phyloP scores from a whole-genome alignment of 2,329 filamentous ascomycete genomes.

The Myriosclerotinia duriaeana region DNA sequence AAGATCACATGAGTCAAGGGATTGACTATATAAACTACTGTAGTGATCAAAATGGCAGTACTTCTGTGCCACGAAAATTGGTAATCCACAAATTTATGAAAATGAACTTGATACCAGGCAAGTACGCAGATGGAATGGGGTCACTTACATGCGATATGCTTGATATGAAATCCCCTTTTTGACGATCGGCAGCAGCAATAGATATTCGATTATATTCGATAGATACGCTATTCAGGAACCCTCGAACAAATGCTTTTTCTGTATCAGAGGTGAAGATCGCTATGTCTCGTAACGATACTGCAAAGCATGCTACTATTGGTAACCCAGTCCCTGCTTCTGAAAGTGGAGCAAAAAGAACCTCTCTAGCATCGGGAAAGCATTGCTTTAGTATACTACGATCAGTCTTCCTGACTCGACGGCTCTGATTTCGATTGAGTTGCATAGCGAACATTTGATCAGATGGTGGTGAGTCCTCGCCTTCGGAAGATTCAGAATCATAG shows the following conservation, averaged over 20 bases:
- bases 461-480: not conserved
- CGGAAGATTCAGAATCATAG: slow-evolving; percentile 20
- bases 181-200: slow-evolving; percentile 47
- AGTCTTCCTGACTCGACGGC: not conserved
- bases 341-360: slow-evolving; percentile 43
- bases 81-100: not conserved
- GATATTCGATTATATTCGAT: slow-evolving; percentile 44
- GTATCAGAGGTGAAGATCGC: slow-evolving; percentile 36
- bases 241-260: slow-evolving; percentile 40
- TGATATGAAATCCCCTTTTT: slow-evolving; percentile 56
- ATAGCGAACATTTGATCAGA: not conserved
- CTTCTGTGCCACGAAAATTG: not conserved
- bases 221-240: slow-evolving; percentile 41
- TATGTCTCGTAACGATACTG: slow-evolving; percentile 38
- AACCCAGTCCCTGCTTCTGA: slow-evolving; percentile 44
- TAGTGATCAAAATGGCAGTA: not conserved
- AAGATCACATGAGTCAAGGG: not conserved
- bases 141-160: slow-evolving; percentile 52
- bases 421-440: not conserved
- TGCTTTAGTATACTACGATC: slow-evolving; percentile 10
- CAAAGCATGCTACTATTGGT: slow-evolving; percentile 41
- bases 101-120: not conserved
- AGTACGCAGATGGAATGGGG: not conserved
- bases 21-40: not conserved
- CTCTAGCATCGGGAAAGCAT: slow-evolving; percentile 41